Conservation (phyloP, 495 filamentous ascomycete species). For the Hyaloscypha hepaticicola region DNA sequence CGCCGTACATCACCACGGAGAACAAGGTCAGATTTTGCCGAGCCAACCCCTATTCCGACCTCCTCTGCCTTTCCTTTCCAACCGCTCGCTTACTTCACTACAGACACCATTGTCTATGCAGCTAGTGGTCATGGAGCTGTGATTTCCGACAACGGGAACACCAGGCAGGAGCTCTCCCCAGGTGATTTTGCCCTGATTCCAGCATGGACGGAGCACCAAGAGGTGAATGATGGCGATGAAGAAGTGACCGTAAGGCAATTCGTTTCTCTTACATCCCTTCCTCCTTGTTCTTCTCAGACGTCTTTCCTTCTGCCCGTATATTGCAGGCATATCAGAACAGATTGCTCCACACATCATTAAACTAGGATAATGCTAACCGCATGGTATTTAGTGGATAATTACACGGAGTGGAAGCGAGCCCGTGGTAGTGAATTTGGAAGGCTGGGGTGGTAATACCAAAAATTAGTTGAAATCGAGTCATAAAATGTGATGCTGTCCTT, state of each 20-base stretch:
- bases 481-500: not conserved
- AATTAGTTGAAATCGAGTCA: not conserved
- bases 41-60: not conserved
- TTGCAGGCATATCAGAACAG: too few species aligned
- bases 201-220: conserved; percentile 63
- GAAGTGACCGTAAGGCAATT: conserved; percentile 32
- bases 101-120: conserved; percentile 45
- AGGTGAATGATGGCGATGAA: conserved; percentile 60
- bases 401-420: conserved; percentile 54
- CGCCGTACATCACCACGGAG: conserved; percentile 53
- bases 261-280: not conserved
- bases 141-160: conserved; percentile 30
- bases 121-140: conserved; percentile 47
- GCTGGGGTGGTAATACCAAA: conserved; percentile 44
- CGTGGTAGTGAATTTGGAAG: conserved; percentile 55
- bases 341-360: too few species aligned
- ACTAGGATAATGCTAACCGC: not conserved
- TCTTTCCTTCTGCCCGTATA: too few species aligned
- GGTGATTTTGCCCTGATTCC: conserved; percentile 68
- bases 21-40: conserved; percentile 38
- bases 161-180: conserved; percentile 47
- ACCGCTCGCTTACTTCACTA: not conserved
- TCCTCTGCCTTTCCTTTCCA: too few species aligned
- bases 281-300: not conserved
- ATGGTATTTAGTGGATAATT: conserved; percentile 53